phyloP scores from a whole-genome alignment of 305 asterid species.

The Plantago coronopus region DNA sequence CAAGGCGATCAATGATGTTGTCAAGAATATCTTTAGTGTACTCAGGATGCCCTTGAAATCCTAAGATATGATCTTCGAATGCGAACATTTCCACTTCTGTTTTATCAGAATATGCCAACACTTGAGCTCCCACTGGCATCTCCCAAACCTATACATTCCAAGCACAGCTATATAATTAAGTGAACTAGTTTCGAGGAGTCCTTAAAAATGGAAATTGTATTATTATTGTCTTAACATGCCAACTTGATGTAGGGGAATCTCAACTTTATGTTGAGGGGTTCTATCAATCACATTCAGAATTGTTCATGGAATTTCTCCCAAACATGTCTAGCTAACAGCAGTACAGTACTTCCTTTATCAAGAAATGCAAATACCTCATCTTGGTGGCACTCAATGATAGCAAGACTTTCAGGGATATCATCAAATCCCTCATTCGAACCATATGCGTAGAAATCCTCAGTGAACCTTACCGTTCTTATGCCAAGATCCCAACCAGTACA shows the following conservation, averaged over 20 bases:
- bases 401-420: slow-evolving; percentile 40
- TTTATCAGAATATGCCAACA: slow-evolving; percentile 56
- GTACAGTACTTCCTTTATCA: too few relatives aligned
- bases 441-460: slow-evolving; percentile 34
- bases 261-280: too few relatives aligned
- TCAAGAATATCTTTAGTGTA: slow-evolving; percentile 59
- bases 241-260: too few relatives aligned
- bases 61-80: slow-evolving; percentile 48
- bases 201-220: too few relatives aligned
- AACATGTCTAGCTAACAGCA: too few relatives aligned
- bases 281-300: background rate
- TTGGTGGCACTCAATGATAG: slow-evolving; percentile 67
- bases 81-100: slow-evolving; percentile 67
- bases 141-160: slow-evolving; percentile 48
- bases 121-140: slow-evolving; percentile 56
- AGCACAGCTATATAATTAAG: background rate
- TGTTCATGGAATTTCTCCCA: background rate
- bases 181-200: too few relatives aligned
- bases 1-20: slow-evolving; percentile 53
- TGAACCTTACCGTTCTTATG: slow-evolving; percentile 47
- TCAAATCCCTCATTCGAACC: slow-evolving; percentile 28
- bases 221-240: too few relatives aligned
- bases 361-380: slow-evolving; percentile 47
- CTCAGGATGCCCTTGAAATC: slow-evolving; percentile 81
- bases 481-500: slow-evolving; percentile 78